Conservation (phyloP, 2,329 filamentous ascomycete genomes). For the Zalaria sp. region DNA sequence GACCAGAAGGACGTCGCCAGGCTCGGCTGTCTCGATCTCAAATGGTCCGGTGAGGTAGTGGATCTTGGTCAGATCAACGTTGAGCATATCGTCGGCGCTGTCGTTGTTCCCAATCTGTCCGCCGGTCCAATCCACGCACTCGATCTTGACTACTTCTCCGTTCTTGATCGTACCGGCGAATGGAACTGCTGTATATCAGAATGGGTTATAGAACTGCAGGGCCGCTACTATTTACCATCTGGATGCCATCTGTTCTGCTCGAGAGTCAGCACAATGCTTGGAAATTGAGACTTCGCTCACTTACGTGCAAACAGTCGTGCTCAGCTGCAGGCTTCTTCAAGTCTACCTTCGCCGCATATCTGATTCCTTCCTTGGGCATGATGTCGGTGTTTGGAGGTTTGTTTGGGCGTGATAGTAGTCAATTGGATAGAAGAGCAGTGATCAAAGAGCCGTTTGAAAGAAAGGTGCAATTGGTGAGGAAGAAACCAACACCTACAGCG, state of each 20-base stretch:
- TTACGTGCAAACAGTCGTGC: slow-evolving; percentile 56
- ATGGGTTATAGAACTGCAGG: neutral
- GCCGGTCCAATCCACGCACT: slow-evolving; percentile 64
- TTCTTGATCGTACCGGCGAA: slow-evolving; percentile 59
- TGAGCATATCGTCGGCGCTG: slow-evolving; percentile 71
- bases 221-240: slow-evolving; percentile 47
- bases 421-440: no score
- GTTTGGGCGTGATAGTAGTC: neutral
- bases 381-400: neutral
- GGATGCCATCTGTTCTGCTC: slow-evolving; percentile 81
- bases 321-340: slow-evolving; percentile 57
- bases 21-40: slow-evolving; percentile 69
- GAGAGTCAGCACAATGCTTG: slow-evolving; percentile 2
- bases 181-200: slow-evolving; percentile 47
- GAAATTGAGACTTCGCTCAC: slow-evolving; percentile 13
- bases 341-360: slow-evolving; percentile 60
- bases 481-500: no score
- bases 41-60: slow-evolving; percentile 88
- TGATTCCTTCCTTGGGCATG: slow-evolving; percentile 44
- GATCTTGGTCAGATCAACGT: slow-evolving; percentile 70
- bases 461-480: no score
- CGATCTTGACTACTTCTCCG: slow-evolving; percentile 82
- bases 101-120: slow-evolving; percentile 86
- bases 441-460: no score
- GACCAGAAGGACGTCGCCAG: slow-evolving; percentile 71